phyloP scores from a whole-genome alignment of 495 filamentous ascomycete genomes.

The Pseudevernia furfuracea region DNA sequence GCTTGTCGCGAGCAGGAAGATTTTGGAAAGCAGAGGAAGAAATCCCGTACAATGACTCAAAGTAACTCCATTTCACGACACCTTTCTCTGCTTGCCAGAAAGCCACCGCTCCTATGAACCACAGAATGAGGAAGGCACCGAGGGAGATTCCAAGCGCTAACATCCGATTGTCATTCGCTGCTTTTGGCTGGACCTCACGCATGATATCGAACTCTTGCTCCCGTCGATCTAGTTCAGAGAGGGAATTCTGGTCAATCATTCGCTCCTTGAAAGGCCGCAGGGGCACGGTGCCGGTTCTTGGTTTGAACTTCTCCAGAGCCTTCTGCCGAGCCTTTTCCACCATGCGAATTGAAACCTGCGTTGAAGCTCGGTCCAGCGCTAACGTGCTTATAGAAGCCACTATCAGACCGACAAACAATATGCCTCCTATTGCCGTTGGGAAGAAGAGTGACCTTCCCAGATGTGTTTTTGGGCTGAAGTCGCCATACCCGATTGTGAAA shows the following conservation, averaged over 20 bases:
- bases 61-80: conserved; percentile 61
- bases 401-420: conserved; percentile 74
- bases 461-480: background rate
- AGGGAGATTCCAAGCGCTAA: conserved; percentile 53
- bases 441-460: conserved; percentile 60
- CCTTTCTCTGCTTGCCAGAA: conserved; percentile 49
- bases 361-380: conserved; percentile 62
- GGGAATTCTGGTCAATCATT: background rate
- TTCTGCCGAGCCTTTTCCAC: conserved; percentile 41
- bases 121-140: conserved; percentile 55
- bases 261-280: conserved; percentile 36
- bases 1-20: background rate
- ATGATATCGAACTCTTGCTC: conserved; percentile 67
- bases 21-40: background rate
- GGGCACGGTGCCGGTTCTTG: conserved; percentile 38
- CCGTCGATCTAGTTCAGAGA: conserved; percentile 47
- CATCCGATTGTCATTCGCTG: conserved; percentile 53
- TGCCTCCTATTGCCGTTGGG: conserved; percentile 67
- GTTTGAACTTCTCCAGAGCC: too few relatives aligned
- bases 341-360: conserved; percentile 57
- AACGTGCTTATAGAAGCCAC: conserved; percentile 69
- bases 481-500: background rate
- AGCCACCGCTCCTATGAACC: conserved; percentile 65
- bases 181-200: conserved; percentile 57
- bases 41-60: conserved; percentile 55